Evolutionary conservation across 768 basidiomycete genomes (phyloP), one percentile per base, ranked within the genome.

Genomic region (Tulasnella sp.): DNA sequence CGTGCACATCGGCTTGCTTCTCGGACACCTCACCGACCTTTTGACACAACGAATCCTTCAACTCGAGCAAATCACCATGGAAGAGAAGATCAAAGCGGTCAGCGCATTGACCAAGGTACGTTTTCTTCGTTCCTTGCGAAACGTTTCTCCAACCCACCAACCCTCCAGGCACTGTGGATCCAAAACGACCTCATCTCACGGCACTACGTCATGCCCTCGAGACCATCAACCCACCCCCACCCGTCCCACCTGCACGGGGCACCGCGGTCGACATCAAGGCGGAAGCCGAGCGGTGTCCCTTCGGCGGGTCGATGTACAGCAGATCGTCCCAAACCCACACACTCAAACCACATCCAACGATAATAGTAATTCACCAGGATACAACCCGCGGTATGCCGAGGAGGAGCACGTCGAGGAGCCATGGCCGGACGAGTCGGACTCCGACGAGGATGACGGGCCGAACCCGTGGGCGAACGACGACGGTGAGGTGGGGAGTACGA

Each of bases 141-240:
- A n/a, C n/a, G n/a, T n/a, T n/a, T n/a, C n/a, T n/a, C n/a, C n/a
- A n/a, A n/a, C n/a, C n/a, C n/a, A n/a, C n/a, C n/a, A n/a, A n/a
- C n/a, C n/a, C n/a, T n/a, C n/a, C n/a, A 69, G 67, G 67, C 44
- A 11, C 41, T 69, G 8, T 69, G 67, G 67, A 69, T 69, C 14
- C 67, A 69, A 17, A 69, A 69, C 67, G 67, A 69, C 67, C 42
- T 69, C 17, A 69, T 69, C 11, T 44, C 67, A 26, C 37, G 67
- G 26, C 67, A 69, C 44, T 69, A 69, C 32, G 67, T 69, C 40
- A 35, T 41, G 34, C 67, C 67, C 19, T 69, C 64, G 67, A 69
- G n/a, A 47, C n/a, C n/a, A 34, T 69, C 39, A 34, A 35, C 42
- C 29, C 40, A 11, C 52, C 52, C 6, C 22, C 4, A 26, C 67